Evolutionary conservation across 164 flowering plant genomes (phyloP), one percentile per base, ranked within the genome.

Genomic region (Aristolochia contorta): DNA sequence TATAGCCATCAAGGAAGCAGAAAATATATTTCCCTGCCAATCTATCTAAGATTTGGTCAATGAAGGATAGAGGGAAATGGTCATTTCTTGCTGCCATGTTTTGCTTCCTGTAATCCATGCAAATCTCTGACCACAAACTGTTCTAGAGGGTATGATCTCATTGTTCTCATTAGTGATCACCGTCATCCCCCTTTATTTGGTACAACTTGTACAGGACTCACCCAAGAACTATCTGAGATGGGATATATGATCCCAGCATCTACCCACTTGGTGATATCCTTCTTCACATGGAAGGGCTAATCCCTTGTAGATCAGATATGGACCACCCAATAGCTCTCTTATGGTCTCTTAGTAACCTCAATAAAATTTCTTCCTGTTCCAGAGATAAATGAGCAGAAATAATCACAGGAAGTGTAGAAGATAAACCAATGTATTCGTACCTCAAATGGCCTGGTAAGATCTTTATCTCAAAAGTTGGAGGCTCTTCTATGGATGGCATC

Each of bases 1-100:
- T 51, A 10, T 62, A 62, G 3, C 58, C 58, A 62, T 62, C 48
- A 5, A 62, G 46, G 20, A 62, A 62, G 24, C 24, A 62, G 12
- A 51, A 62, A 41, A 5, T 51, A 6, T 30, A 2, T 16, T 52
- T n/a, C 13, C 55, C 49, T n/a, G 20, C 14, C 58, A 12, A 62
- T 10, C 20, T 15, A 12, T 51, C 65, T 10, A 62, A 23, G 10
- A 62, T 62, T 25, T 62, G 21, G 12, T 53, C 65, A 30, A 62
- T 32, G 30, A 33, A 58, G 15, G 47, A 48, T 2, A 58, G 41
- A 7, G 48, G 61, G 48, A 58, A 58, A 58, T 58, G 48, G 41
- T 58, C 61, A 18, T 58, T 58, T n/a, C 21, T 15, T 13, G 61
- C 41, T 16, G 47, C 3, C 12, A 6, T 43, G 23, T 58, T 58